Conservation (phyloP, 176 grass and related monocot genomes). For the Saccharum spontaneum region DNA sequence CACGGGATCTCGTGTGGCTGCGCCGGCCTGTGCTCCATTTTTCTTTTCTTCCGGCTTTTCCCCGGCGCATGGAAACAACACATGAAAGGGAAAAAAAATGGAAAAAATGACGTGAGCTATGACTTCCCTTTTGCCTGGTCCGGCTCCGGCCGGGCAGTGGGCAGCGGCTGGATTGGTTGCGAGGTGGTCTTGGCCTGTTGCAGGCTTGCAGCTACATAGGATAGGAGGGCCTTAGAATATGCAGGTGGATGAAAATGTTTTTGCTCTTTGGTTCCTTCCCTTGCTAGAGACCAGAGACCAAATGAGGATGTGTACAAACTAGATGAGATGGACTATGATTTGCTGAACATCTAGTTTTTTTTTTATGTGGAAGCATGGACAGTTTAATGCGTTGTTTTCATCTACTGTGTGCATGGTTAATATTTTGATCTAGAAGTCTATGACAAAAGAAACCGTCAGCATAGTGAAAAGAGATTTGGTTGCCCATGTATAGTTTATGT, state of each 20-base stretch:
- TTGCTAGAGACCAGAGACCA: constrained; percentile 1
- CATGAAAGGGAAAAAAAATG: no score
- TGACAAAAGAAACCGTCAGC: neutral
- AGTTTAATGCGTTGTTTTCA: no score
- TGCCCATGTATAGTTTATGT: neutral
- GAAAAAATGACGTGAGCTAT: neutral
- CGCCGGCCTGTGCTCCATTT: neutral
- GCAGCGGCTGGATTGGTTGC: neutral
- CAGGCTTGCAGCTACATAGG: neutral
- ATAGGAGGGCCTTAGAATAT: neutral
- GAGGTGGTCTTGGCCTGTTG: neutral
- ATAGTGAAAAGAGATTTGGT: neutral
- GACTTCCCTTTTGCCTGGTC: neutral
- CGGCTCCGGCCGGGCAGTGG: neutral
- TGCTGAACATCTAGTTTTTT: no score
- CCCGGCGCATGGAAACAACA: no score
- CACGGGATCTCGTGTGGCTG: neutral
- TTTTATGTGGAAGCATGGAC: no score
- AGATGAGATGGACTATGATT: no score
- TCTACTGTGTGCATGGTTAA: no score
- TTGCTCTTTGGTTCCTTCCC: neutral
- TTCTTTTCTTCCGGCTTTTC: neutral
- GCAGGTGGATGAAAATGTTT: neutral
- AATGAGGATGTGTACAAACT: neutral
- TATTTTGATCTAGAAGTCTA: neutral